phyloP scores from a whole-genome alignment of 2,329 filamentous ascomycete genomes.

The Gremmenia infestans region DNA sequence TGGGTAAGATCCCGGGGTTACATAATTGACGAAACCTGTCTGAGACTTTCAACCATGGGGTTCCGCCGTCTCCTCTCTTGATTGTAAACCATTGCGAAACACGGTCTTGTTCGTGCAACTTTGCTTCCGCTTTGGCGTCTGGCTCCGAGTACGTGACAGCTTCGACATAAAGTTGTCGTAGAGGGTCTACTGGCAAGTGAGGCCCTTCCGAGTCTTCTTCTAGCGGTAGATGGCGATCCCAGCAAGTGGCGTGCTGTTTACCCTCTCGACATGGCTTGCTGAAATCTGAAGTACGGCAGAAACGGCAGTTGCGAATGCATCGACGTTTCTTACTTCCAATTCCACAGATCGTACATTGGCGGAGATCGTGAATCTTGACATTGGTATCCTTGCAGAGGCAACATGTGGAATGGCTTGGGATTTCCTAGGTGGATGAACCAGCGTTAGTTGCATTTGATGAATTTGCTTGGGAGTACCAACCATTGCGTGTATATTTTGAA shows the following conservation, averaged over 20 bases:
- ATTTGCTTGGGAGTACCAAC: background rate
- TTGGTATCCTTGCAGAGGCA: background rate
- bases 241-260: slow-evolving; percentile 1
- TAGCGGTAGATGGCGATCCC: slow-evolving; percentile 1
- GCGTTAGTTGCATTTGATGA: background rate
- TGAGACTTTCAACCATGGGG: slow-evolving; percentile 1
- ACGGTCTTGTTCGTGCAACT: slow-evolving; percentile 3
- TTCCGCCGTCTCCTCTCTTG: background rate
- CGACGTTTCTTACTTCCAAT: background rate
- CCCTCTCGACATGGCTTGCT: background rate
- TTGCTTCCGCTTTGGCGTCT: background rate
- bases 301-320: slow-evolving; percentile 4
- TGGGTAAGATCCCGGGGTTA: slow-evolving; percentile 4
- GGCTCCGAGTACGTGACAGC: slow-evolving; percentile 6
- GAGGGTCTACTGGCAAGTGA: slow-evolving; percentile 1
- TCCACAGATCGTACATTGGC: slow-evolving; percentile 2
- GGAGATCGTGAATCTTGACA: slow-evolving; percentile 1
- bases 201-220: slow-evolving; percentile 4
- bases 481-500: background rate
- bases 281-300: slow-evolving; percentile 4
- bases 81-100: slow-evolving; percentile 9
- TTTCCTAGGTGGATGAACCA: background rate
- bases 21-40: slow-evolving; percentile 7
- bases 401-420: background rate
- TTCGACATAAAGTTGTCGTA: slow-evolving; percentile 4